Base-by-base conservation (phyloP, 2,329 filamentous ascomycete species). In the Alternaria conjuncta region DNA sequence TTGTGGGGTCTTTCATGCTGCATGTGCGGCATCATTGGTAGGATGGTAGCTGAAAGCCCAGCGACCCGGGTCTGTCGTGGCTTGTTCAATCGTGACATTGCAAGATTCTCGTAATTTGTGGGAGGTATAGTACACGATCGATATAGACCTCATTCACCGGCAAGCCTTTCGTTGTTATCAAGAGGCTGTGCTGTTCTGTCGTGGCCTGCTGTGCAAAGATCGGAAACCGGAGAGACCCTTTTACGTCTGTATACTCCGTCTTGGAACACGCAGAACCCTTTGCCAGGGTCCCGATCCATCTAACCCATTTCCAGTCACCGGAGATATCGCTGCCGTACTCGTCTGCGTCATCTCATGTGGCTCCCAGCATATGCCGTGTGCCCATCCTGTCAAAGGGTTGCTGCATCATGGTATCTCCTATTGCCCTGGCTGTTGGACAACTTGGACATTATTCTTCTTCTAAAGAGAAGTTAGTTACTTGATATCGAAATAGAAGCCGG, bases 391-490 rank as follows among this genome's bases (percentile, higher is more conserved):
- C 69, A 60, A 59, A 71, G 46, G 55, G 60, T 55, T 61, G 58
- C 55, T 62, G 61, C 67, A 66, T 69, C 44, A 53, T 36, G 21
- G 18, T 26, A 28, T 13, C 46, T 57, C 58, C 55, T 75, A 75
- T 61, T 78, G 72, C 20, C 63, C 63, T 12, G 76, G 91, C 82
- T 92, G 91, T 83, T 94, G 91, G 66, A 96, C 92, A 68, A 95
- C 90, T 79, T 95, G 92, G 55, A 96, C 88, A 75, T 95, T 95
- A 83, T 96, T 93, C 88, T 94, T 94, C 81, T 94, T 94, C 92
- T 94, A 81, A 78, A 54, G 26, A 26, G 60, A 60, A 63, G 62
- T 71, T 50, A 75, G 69, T 47, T n/a, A 20, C 46, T 12, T 21
- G 6, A 12, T 55, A 28, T 50, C 28, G n/a, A 41, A 9, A 20